Conservation (phyloP, 371 early-diverging fungal genomes). For the Dichotomocladium elegans region DNA sequence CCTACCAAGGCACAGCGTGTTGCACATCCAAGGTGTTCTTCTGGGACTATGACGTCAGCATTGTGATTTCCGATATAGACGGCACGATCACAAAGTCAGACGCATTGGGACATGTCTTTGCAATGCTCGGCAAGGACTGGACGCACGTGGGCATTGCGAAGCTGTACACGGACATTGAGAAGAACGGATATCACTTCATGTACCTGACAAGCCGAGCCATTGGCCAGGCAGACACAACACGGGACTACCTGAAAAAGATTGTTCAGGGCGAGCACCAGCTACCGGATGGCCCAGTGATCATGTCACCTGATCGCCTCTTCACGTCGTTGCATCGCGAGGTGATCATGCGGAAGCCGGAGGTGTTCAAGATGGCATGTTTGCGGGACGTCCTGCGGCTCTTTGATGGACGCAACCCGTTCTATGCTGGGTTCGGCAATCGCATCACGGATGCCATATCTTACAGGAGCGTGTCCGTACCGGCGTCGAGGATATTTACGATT, state of each 20-base stretch:
- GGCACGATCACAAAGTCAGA: slow-evolving; percentile 99
- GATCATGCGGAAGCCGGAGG: slow-evolving; percentile 89
- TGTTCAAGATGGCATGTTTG: slow-evolving; percentile 95
- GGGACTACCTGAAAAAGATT: slow-evolving; percentile 85
- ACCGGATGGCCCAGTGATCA: slow-evolving; percentile 95
- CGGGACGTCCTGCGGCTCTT: slow-evolving; percentile 84
- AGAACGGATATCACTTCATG: slow-evolving; percentile 93
- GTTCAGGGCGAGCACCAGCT: slow-evolving; percentile 83
- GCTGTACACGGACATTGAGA: slow-evolving; percentile 86
- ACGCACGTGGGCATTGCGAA: slow-evolving; percentile 95
- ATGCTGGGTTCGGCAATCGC: slow-evolving; percentile 97
- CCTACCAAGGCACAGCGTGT: slow-evolving; percentile 66
- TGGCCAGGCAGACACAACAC: slow-evolving; percentile 88
- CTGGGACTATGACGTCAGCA: slow-evolving; percentile 78
- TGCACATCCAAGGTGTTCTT: slow-evolving; percentile 84
- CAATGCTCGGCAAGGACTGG: slow-evolving; percentile 97
- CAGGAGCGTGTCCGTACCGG: slow-evolving; percentile 87
- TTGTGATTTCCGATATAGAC: slow-evolving; percentile 97
- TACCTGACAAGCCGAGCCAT: slow-evolving; percentile 96
- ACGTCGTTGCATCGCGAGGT: slow-evolving; percentile 92
- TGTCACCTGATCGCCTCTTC: slow-evolving; percentile 94
- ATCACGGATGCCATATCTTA: slow-evolving; percentile 90
- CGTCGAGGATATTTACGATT: slow-evolving; percentile 93
- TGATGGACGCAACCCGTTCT: slow-evolving; percentile 77
- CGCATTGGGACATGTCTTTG: slow-evolving; percentile 93